Evolutionary conservation across 2,329 filamentous ascomycete species (phyloP), one percentile per base, ranked within the genome.

Genomic region (Aspergillus thermomutatus): DNA sequence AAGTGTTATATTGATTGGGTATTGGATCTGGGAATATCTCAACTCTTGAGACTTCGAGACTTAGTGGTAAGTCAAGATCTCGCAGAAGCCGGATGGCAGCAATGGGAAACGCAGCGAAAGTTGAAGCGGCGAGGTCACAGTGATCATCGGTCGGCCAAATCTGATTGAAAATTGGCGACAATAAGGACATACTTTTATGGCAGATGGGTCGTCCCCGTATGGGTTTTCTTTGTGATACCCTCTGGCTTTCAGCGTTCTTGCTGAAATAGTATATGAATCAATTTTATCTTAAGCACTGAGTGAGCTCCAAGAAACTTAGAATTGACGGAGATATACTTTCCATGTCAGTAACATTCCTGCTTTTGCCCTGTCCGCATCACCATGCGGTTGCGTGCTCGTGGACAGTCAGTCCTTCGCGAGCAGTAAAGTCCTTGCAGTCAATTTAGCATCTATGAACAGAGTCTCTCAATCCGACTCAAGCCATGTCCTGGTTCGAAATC

Each of bases 11-110:
- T 97, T 57, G 81, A 85, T 5, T 91, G 89, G 88, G 83, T 79
- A 2, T 74, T 97, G 54, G 87, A 91, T 26, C 79, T 84, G 37
- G 82, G 84, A 27, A 65, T 89, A 3, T 83, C 85, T 3, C 83
- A 83, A 67, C 81, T 86, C 62, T 77, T 94, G 49, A 82, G 93
- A 57, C 78, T 96, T 49, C 82, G 94, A 58, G 94, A 99, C 74
- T 77, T 99, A 60, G 86, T 95, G 11, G 81, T 95, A 6, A 88
- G 89, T 71, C 93, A 97, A 75, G 93, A 97, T 74, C 76, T 96
- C 65, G 88, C 88, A 34, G 91, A 96, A 77, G 88, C 92, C 45
- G 94, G 94, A 2, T 99, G 93, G 93, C 90, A 92, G 75, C 88
- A 90, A 71, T 97, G 92, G 91, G 87, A 93, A 73, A 79, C 80